Base-by-base conservation (phyloP, 306 rosid genomes). In the Castanospermum australe region DNA sequence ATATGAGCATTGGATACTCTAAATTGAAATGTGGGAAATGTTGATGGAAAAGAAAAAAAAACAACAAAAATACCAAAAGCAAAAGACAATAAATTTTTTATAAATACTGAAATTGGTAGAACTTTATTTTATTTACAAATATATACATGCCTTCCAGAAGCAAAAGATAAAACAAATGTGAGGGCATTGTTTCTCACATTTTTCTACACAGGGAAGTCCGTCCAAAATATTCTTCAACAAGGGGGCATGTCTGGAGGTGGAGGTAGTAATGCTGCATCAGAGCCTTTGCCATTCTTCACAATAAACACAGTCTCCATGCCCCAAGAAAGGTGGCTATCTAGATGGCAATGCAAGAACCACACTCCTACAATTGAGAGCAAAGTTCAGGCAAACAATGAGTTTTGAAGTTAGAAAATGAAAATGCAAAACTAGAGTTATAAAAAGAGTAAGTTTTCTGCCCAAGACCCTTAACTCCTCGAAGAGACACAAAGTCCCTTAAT, bases 161-260 rank as follows among this genome's bases (percentile, higher is more conserved):
- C 42, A 60, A 2, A 35, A 30, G 42, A 30, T 1, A 15, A 32
- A 25, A 32, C 22, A 15, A 32, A 14, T 0, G 2, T 5, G 0
- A 10, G n/a, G 50, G 2, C 32, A 28, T 28, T 28, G 15, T 44
- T 44, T 2, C 12, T 44, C n/a, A 44, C 12, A 44, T 28, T 44
- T 14, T 14, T 11, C n/a, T 3, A 2, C n/a, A 44, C n/a, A 12
- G n/a, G 39, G 21, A 62, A 17, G 12, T 45, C 1, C 60, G 12
- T 45, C 1, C 60, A 32, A 2, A 44, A 69, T 22, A 7, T 52
- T 78, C 30, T 72, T 86, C 75, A 89, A 79, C 92, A 91, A 0
- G 76, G 84, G 0, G 93, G 93, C 92, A 91, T 86, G 61, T 86
- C 83, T 2, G 87, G 67, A 13, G 90, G 93, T 24, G 87, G 92